Evolutionary conservation across 257 asterid species (phyloP), one percentile per base, ranked within the genome.

Genomic region (Ilex asprella): DNA sequence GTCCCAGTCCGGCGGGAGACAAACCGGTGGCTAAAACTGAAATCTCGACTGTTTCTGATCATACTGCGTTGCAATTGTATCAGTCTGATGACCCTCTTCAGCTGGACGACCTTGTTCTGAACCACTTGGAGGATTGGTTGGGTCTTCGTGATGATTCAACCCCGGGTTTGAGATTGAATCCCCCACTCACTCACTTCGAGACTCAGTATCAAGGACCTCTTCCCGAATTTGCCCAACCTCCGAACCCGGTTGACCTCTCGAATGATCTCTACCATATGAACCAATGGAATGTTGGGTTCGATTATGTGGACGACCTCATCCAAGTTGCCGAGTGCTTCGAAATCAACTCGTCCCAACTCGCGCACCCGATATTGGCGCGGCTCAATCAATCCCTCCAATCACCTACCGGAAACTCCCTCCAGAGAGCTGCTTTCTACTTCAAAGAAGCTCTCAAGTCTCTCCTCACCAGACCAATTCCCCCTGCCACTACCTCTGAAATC

Each of bases 341-440:
- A 59, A 84, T 95, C 41, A 81, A 85, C 82, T 84, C 99, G 5
- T 55, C 85, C 43, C 95, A 93, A 58, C 87, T 86, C 65, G 86
- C 87, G 16, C 91, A 84, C 16, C 86, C 77, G 30, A 83, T 93
- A 68, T 68, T 89, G 62, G 86, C 90, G 39, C 91, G 94, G 68
- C 94, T 93, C 76, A 89, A 93, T 69, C 96, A 92, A 15, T 77
- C 83, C 14, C 80, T 93, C 15, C 69, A 78, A 2, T 81, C 87
- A 1, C 80, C 99, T 0, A 58, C 75, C 0, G 97, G 96, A 2
- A 87, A 85, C 31, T 85, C 96, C 0, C 83, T 87, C 9, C 96
- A 83, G 70, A 63, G 99, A 74, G 90, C 94, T 5, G 94, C 97
- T 53, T 93, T 85, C 73, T 93, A 89, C 70, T 87, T 93, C 94